A percentile compares a stretch with the other conserved stretches of the same genome.
Evolutionary conservation across 2,329 filamentous ascomycete species (phyloP).

Genomic region (Helminthosporium solani): DNA sequence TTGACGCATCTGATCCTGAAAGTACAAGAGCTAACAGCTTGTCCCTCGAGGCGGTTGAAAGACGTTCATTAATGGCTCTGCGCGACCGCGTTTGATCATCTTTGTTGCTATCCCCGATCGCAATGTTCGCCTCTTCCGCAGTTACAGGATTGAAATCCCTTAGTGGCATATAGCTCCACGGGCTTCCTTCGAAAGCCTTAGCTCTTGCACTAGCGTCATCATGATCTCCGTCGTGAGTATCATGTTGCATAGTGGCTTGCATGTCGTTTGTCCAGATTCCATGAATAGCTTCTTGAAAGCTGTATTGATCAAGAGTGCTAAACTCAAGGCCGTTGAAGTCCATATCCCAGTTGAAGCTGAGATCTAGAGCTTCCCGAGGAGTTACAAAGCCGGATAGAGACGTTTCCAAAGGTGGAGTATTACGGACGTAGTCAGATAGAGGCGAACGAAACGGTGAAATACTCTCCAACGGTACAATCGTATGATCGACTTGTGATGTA

Average conservation of each 20-base stretch:
- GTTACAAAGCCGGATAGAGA: slow-evolving; percentile 43
- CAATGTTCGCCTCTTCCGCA: slow-evolving; percentile 42
- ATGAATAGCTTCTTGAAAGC: slow-evolving; percentile 47
- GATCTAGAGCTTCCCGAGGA: slow-evolving; percentile 48
- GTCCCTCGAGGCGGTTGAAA: slow-evolving; percentile 52
- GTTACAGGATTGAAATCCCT: slow-evolving; percentile 24
- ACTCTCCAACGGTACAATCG: slow-evolving; percentile 4
- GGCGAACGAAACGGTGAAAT: slow-evolving; percentile 20
- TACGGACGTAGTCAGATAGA: slow-evolving; percentile 31
- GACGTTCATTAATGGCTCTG: slow-evolving; percentile 45
- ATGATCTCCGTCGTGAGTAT: background rate
- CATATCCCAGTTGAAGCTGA: slow-evolving; percentile 48
- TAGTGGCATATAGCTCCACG: slow-evolving; percentile 48
- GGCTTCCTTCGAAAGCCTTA: slow-evolving; percentile 45
- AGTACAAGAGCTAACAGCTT: slow-evolving; percentile 65
- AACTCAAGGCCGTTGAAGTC: slow-evolving; percentile 50
- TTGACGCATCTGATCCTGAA: slow-evolving; percentile 55
- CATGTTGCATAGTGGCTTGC: slow-evolving; percentile 16
- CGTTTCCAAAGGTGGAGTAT: slow-evolving; percentile 31
- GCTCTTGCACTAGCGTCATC: slow-evolving; percentile 26
- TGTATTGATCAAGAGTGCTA: slow-evolving; percentile 48
- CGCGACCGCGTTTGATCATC: slow-evolving; percentile 29
- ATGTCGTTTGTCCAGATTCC: slow-evolving; percentile 26
- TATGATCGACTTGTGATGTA: background rate
- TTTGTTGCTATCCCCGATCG: slow-evolving; percentile 38